Evolutionary conservation across 2,329 filamentous ascomycete genomes (phyloP), one percentile per base, ranked within the genome.

Genomic region (Tolypocladium tundrense): DNA sequence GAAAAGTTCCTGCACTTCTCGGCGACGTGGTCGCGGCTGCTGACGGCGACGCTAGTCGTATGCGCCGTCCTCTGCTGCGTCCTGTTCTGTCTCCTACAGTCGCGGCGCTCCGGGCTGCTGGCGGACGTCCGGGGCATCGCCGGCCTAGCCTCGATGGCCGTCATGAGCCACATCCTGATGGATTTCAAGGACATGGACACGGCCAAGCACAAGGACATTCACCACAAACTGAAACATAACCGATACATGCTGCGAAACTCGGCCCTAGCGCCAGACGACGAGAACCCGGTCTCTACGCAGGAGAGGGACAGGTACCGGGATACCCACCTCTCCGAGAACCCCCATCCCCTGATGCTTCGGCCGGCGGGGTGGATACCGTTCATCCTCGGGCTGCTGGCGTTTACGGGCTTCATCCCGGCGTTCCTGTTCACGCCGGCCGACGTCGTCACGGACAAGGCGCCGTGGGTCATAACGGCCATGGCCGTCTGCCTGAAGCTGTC

Each of bases 141-240:
- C 1, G 88, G 88, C 1, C 77, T 90, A 42, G 88, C 88, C 7
- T 84, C 87, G 58, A 90, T 91, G 87, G 87, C 88, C 11, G 87
- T 88, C 3, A 82, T 83, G 60, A 85, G 81, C 61, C 87, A 90
- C 63, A 88, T 90, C 67, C 73, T 90, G 61, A 85, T 84, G 71
- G 88, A 91, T 66, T 90, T 91, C 66, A 84, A 84, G 61, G 85
- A 85, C 58, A 82, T 88, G 72, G 88, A 91, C 66, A 82, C 83
- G 1, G 86, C 83, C 9, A 83, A 79, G 5, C 83, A 86, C 57
- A 75, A 83, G 54, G 81, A 85, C 56, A 90, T 91, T 48, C 87
- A 90, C 67, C 76, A 83, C 54, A 81, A 79, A 63, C 76, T 91
- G n/a, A 85, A 84, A 60, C 72, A 82, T 35, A 80, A 83, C 60